Evolutionary conservation across 768 basidiomycete genomes (phyloP), one percentile per base, ranked within the genome.

Genomic region (Dioszegia crocea): DNA sequence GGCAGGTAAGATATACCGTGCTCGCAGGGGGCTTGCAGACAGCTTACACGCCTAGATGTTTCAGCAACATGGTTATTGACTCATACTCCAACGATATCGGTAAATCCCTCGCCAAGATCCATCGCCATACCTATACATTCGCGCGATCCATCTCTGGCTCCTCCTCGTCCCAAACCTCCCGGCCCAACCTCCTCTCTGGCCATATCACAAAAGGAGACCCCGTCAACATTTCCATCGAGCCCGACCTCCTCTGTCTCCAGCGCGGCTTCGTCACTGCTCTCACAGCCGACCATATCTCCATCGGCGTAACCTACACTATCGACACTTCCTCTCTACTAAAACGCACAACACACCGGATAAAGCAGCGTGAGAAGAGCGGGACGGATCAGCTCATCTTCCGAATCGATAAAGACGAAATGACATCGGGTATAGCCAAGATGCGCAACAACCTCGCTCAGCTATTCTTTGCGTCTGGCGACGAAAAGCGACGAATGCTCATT

Each of bases 401-500:
- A 16, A 84, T 99, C 57, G 96, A 98, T 80, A 91, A 86, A 70
- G 96, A 98, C 73, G 96, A 98, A 75, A 78, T 97, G 48, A 84
- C 85, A 4, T 83, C 85, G 6, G 91, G 92, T 0, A 87, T 98
- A 85, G 84, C 85, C 40, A 83, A 90, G 19, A 86, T 99, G 71
- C 83, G 96, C 9, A 86, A 90, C 64, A 98, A 96, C 67, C 84
- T 98, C 43, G 87, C 92, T 0, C 86, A 86, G 55, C 69, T 98
- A 10, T 98, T 97, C 78, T 90, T 89, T 68, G 84, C 82, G 0
- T 83, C 86, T 16, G 88, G 86, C 2, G 66, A 76, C 12, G 89
- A 94, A 63, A 71, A 79, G 21, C 81, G 81, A 40, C 82, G 91
- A 4, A 79, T 83, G 56, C 81, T 94, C 30, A 81, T 97, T 23